A percentile compares a stretch with the other conserved stretches of the same genome.
phyloP scores from a whole-genome alignment of 345 rosid genomes.

The Gossypium stocksii region DNA sequence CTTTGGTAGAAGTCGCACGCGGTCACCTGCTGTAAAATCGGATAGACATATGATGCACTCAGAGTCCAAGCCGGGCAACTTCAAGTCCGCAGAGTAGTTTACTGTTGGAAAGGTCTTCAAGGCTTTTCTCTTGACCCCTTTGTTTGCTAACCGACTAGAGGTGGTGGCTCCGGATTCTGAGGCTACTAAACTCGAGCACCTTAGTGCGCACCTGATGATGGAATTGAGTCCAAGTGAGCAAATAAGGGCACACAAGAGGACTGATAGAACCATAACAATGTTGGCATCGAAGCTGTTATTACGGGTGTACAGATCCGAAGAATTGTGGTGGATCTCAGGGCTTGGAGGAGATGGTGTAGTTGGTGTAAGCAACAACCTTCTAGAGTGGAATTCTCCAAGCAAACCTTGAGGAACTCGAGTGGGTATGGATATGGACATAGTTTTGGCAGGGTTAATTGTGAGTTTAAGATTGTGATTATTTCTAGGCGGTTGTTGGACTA shows the following conservation, averaged over 20 bases:
- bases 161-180: slow-evolving; percentile 26
- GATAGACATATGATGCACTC: slow-evolving; percentile 81
- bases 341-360: slow-evolving; percentile 35
- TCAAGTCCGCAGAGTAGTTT: slow-evolving; percentile 48
- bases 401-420: slow-evolving; percentile 23
- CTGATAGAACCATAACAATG: slow-evolving; percentile 72
- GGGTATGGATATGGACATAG: slow-evolving; percentile 31
- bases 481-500: slow-evolving; percentile 21
- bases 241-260: slow-evolving; percentile 75
- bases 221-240: slow-evolving; percentile 77
- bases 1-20: slow-evolving; percentile 64
- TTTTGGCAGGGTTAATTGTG: not conserved
- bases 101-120: slow-evolving; percentile 61
- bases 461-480: not conserved
- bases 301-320: slow-evolving; percentile 29
- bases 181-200: slow-evolving; percentile 43
- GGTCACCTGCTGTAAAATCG: slow-evolving; percentile 57
- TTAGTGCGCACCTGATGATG: slow-evolving; percentile 61
- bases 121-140: slow-evolving; percentile 70
- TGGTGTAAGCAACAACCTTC: slow-evolving; percentile 38
- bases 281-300: slow-evolving; percentile 61
- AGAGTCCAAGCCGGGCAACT: slow-evolving; percentile 45
- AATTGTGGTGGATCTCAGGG: slow-evolving; percentile 23
- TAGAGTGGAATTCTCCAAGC: slow-evolving; percentile 36
- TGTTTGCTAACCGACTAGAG: slow-evolving; percentile 49